Conservation (phyloP, 768 basidiomycete genomes). For the Lactifluus pinguis region DNA sequence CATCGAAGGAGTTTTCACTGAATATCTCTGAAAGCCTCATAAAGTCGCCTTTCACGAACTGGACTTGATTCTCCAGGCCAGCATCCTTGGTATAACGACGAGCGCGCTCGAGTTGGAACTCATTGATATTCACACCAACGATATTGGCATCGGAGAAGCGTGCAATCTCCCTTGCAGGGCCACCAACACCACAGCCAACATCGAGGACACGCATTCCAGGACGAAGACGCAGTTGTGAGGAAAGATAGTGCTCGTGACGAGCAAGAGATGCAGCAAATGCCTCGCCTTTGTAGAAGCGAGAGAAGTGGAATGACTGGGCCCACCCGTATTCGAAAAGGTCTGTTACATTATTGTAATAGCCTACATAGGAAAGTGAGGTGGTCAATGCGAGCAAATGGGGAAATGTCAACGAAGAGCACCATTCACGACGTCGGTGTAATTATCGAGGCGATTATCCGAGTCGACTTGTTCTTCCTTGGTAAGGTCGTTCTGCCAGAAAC, state of each 20-base stretch:
- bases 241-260: slow-evolving; percentile 96
- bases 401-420: slow-evolving; percentile 38
- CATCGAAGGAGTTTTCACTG: slow-evolving; percentile 24
- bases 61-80: slow-evolving; percentile 67
- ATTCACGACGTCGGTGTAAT: slow-evolving; percentile 91
- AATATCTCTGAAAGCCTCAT: slow-evolving; percentile 91
- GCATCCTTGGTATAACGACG: slow-evolving; percentile 69
- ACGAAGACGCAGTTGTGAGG: slow-evolving; percentile 71
- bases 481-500: slow-evolving; percentile 85
- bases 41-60: slow-evolving; percentile 89
- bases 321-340: slow-evolving; percentile 93
- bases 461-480: slow-evolving; percentile 55
- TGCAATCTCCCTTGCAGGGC: slow-evolving; percentile 93
- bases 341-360: slow-evolving; percentile 96
- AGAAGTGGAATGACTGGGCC: slow-evolving; percentile 91
- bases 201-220: slow-evolving; percentile 95
- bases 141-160: slow-evolving; percentile 80
- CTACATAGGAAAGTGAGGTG: slow-evolving; percentile 23
- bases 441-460: slow-evolving; percentile 63
- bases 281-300: slow-evolving; percentile 92
- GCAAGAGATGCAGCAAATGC: slow-evolving; percentile 70
- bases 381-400: neutral
- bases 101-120: slow-evolving; percentile 87
- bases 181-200: slow-evolving; percentile 97
- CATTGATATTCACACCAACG: slow-evolving; percentile 91